Conservation (phyloP, 2,329 filamentous ascomycete species). For the Pseudonectria buxi region DNA sequence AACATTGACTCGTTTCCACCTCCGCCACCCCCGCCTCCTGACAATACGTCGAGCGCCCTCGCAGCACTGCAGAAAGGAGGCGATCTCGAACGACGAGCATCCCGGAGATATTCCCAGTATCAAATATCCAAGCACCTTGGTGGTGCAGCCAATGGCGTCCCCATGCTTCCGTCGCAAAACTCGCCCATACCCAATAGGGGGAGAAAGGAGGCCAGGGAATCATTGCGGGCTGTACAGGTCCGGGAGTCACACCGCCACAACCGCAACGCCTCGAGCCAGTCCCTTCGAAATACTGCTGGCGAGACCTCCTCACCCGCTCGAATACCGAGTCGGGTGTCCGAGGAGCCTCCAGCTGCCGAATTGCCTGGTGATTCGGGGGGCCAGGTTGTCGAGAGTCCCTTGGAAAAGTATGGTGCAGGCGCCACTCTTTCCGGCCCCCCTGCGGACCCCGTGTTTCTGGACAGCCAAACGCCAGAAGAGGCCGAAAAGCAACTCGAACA, state of each 20-base stretch:
- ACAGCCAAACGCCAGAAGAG: conserved; percentile 9
- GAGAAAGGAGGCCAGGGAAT: conserved; percentile 71
- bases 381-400: conserved; percentile 51
- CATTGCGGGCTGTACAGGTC: conserved; percentile 61
- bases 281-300: conserved; percentile 26
- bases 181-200: conserved; percentile 81
- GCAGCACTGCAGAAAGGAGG: conserved; percentile 87
- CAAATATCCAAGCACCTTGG: conserved; percentile 94
- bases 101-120: conserved; percentile 88
- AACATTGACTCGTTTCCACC: conserved; percentile 62
- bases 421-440: conserved; percentile 55
- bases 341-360: conserved; percentile 39
- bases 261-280: conserved; percentile 40
- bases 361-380: conserved; percentile 16
- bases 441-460: conserved; percentile 35
- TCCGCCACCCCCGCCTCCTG: conserved; percentile 59
- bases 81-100: conserved; percentile 86
- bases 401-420: conserved; percentile 55
- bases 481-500: conserved; percentile 4
- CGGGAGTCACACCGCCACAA: conserved; percentile 46
- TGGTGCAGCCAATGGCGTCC: conserved; percentile 70
- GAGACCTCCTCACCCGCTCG: conserved; percentile 62
- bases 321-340: conserved; percentile 53
- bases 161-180: conserved; percentile 77
- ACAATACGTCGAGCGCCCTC: conserved; percentile 81